phyloP scores from a whole-genome alignment of 257 asterid species.

The Capsicum rhomboideum region DNA sequence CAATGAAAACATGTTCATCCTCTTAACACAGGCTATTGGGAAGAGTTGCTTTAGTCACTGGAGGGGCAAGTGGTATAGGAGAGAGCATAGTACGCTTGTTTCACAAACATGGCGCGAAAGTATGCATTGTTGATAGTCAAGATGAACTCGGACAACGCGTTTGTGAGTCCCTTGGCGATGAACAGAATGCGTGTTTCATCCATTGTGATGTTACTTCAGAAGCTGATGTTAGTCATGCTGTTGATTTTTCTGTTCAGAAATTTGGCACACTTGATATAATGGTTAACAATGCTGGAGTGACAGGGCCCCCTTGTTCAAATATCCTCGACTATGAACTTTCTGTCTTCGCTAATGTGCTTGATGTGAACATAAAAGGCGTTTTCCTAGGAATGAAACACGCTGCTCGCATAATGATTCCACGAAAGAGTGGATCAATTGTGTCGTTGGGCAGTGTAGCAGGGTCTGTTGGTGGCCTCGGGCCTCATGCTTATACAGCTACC shows the following conservation, averaged over 20 bases:
- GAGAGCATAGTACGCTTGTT: conserved; percentile 64
- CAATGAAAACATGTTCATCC: neutral
- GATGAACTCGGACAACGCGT: conserved; percentile 43
- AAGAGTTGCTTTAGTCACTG: conserved; percentile 79
- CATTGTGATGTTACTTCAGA: conserved; percentile 77
- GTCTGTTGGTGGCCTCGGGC: conserved; percentile 38
- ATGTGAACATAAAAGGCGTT: conserved; percentile 56
- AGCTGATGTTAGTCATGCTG: conserved; percentile 54
- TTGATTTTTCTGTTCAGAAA: conserved; percentile 48
- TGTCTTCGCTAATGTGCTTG: conserved; percentile 43
- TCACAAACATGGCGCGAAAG: conserved; percentile 71
- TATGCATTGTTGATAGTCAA: conserved; percentile 56
- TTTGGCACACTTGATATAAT: conserved; percentile 70
- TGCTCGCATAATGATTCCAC: conserved; percentile 80
- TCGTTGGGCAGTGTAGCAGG: conserved; percentile 49
- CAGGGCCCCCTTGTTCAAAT: conserved; percentile 50
- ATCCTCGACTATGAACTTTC: conserved; percentile 52
- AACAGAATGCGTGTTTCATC: conserved; percentile 15
- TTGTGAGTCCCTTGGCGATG: conserved; percentile 23
- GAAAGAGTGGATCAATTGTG: conserved; percentile 62
- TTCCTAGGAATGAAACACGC: conserved; percentile 92
- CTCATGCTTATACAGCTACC: conserved; percentile 68
- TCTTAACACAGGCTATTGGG: conserved; percentile 47
- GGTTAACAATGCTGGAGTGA: conserved; percentile 81
- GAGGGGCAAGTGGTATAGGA: conserved; percentile 87